phyloP scores from a whole-genome alignment of 164 flowering plant genomes.

The Sedum album region DNA sequence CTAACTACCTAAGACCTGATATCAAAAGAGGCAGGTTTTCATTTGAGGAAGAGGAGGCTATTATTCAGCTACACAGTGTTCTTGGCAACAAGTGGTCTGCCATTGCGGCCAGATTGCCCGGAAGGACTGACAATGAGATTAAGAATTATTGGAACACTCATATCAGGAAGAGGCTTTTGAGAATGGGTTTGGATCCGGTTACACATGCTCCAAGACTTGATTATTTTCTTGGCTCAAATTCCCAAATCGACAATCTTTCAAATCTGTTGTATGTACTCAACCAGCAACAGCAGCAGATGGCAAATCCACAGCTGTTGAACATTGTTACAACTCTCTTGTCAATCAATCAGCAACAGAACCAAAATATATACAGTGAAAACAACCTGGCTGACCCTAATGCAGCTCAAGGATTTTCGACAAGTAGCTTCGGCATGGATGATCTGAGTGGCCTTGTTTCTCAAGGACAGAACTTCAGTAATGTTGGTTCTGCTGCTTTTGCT shows the following conservation, averaged over 20 bases:
- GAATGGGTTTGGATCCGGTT: neutral
- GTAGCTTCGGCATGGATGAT: neutral
- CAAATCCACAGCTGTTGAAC: neutral
- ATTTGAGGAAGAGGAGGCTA: neutral
- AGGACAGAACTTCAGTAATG: neutral
- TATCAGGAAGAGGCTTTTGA: neutral
- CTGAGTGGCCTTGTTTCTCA: neutral
- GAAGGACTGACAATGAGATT: neutral
- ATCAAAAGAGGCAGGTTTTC: neutral
- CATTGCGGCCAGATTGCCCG: neutral
- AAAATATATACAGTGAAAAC: neutral
- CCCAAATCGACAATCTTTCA: neutral
- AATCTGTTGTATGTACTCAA: neutral
- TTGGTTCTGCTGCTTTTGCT: neutral
- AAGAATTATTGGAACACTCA: neutral
- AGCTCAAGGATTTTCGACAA: neutral
- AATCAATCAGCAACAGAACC: neutral
- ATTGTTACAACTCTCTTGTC: neutral
- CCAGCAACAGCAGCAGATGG: constrained; percentile 2
- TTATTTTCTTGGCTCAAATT: neutral
- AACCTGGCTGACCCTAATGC: neutral
- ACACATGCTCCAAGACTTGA: neutral
- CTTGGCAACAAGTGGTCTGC: neutral
- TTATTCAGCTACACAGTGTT: neutral
- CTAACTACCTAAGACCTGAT: neutral